Percentiles rank a stretch among this genome's conserved stretches.
These are phyloP conservation scores for Gardenia jasminoides DNA, from an alignment of 257 asterid species.

Conservation along the genomic window DNA sequence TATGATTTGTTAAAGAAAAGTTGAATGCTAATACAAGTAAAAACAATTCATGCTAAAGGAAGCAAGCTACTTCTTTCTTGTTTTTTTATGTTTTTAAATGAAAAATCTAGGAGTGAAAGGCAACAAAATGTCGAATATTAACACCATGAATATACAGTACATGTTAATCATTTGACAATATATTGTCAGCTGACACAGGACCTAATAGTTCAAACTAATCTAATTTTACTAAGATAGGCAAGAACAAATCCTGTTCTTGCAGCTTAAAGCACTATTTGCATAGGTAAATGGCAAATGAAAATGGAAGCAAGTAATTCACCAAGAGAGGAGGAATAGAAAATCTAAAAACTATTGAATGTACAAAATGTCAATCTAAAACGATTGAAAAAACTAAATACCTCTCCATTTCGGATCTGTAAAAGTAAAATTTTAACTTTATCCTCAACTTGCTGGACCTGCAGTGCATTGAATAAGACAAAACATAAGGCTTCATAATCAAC, in stretches of 20 bases:
- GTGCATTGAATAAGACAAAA: constrained; percentile 15
- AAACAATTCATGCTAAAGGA: not conserved
- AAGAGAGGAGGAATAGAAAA: not conserved
- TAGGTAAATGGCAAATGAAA: not conserved
- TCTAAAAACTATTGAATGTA: not conserved
- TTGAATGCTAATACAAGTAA: not conserved
- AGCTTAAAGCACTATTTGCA: not conserved
- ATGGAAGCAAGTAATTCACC: not conserved
- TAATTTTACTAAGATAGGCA: not conserved
- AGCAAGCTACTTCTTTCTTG: not conserved
- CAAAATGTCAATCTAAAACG: not conserved
- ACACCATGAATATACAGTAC: not conserved
- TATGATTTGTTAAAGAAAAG: not conserved
- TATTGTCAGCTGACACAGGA: not conserved
- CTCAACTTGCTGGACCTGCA: constrained; percentile 66
- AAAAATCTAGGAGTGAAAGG: not conserved
- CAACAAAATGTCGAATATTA: not conserved
- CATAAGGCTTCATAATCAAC: not conserved
- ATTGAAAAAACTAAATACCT: constrained; percentile 42
- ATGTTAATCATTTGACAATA: too few species aligned
- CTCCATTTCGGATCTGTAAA: constrained; percentile 55
- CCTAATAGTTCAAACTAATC: not conserved
- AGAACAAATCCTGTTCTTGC: not conserved
- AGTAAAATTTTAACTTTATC: constrained; percentile 73
- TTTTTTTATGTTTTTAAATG: not conserved